Evolutionary conservation across 2,329 filamentous ascomycete genomes (phyloP), one percentile per base, ranked within the genome.

Genomic region (Myriosclerotinia duriaeana): DNA sequence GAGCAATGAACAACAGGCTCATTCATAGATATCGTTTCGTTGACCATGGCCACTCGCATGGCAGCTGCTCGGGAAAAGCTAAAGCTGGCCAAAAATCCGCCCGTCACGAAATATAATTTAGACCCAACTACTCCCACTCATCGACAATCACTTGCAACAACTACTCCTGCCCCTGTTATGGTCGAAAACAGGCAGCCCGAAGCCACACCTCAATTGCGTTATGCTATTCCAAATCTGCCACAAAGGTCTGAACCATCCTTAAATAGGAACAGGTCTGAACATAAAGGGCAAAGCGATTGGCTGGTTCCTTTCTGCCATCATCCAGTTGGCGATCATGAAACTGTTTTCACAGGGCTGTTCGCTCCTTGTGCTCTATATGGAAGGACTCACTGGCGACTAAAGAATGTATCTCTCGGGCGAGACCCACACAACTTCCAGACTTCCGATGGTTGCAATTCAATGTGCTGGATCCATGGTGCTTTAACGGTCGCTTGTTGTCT

Each of bases 341-440:
- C 78, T 8, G 79, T 79, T 61, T 17, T 46, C 12, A 22, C 17
- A 17, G 63, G 53, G 5, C 26, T 46, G 2, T 38, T 65, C 2
- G 76, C 78, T 62, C 80, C 80, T 12, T 82, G 80, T 70, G 73
- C 78, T 4, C 66, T 81, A 9, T 79, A 80, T 69, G 78, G 79
- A 6, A 78, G 78, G 58, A 81, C 79, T 2, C 73, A 79, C 17
- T 78, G 81, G 73, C 77, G 80, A 9, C 73, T 82, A 2, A 72
- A 74, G 1, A 77, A 76, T 58, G 77, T 78, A 55, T 71, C 71
- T 8, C 70, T 72, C 15, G 78, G 78, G 58, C 74, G 78, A 34
- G 78, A 81, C 66, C 75, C 79, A 1, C 77, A 77, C 8, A 78
- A 82, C n/a, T 54, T 59, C 6, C 78, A 5, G 73, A 71, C 2